phyloP scores from a whole-genome alignment of 495 filamentous ascomycete species.

The Lasiosphaeria ovina region DNA sequence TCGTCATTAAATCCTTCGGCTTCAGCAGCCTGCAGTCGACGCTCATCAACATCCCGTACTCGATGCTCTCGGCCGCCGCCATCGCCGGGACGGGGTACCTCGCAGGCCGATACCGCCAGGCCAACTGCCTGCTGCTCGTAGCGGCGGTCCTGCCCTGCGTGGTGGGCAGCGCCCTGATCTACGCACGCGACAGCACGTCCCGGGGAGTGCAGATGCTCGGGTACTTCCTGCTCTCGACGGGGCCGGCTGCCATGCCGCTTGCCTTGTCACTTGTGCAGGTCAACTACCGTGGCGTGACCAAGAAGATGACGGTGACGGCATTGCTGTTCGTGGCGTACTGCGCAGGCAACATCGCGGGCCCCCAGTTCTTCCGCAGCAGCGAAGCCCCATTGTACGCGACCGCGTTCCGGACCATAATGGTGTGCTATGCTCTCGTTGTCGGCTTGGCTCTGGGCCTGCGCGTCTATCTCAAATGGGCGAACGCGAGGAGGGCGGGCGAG shows the following conservation, averaged over 20 bases:
- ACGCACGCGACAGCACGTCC: background rate
- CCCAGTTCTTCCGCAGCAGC: conserved; percentile 59
- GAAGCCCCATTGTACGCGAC: conserved; percentile 60
- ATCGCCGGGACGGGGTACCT: conserved; percentile 34
- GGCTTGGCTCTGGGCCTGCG: background rate
- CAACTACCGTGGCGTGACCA: conserved; percentile 38
- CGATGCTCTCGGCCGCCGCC: background rate
- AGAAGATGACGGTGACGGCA: conserved; percentile 45
- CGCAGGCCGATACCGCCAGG: conserved; percentile 38
- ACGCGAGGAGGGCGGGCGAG: background rate
- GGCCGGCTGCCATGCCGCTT: conserved; percentile 5
- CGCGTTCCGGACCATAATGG: conserved; percentile 58
- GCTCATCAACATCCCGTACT: conserved; percentile 10
- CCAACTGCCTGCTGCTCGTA: conserved; percentile 39
- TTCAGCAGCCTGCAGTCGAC: conserved; percentile 35
- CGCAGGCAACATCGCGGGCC: conserved; percentile 65
- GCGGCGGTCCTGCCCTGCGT: conserved; percentile 18
- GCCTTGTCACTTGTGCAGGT: conserved; percentile 11
- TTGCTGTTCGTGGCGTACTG: conserved; percentile 58
- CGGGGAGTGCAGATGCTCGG: background rate
- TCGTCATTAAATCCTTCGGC: conserved; percentile 41
- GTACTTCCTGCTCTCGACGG: conserved; percentile 4
- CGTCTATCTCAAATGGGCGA: background rate
- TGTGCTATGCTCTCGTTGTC: conserved; percentile 17
- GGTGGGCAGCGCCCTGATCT: conserved; percentile 7